phyloP scores from a whole-genome alignment of 1,139 yeast genomes.

The Yamadazyma buinensis region DNA sequence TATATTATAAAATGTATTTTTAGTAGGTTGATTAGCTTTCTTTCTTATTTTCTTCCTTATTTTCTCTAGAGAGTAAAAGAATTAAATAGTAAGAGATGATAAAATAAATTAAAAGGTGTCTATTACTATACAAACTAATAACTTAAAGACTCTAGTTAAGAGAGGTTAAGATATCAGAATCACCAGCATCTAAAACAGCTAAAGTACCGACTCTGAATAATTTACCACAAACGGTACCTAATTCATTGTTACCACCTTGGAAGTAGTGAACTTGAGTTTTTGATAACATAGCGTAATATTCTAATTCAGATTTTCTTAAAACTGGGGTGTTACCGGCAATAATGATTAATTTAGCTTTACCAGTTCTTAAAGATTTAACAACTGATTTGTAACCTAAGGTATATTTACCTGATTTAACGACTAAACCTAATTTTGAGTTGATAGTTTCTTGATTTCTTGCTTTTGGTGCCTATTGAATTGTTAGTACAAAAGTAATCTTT shows the following conservation, averaged over 20 bases:
- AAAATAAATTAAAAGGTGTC: slow-evolving; percentile 1
- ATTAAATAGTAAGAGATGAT: no score
- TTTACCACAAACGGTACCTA: slow-evolving; percentile 99
- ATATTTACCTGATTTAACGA: slow-evolving; percentile 99
- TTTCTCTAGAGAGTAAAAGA: no score
- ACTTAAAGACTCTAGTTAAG: slow-evolving; percentile 11
- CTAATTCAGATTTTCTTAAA: slow-evolving; percentile 99
- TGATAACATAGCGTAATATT: slow-evolving; percentile 99
- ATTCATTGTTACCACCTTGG: slow-evolving; percentile 99
- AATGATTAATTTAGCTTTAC: slow-evolving; percentile 97
- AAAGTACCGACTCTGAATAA: slow-evolving; percentile 99
- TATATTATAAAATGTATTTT: no score
- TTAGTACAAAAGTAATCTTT: slow-evolving; percentile 21
- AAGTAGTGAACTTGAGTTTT: slow-evolving; percentile 97
- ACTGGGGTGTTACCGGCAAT: slow-evolving; percentile 99
- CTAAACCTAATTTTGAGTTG: slow-evolving; percentile 97
- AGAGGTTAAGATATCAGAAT: slow-evolving; percentile 90
- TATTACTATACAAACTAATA: slow-evolving; percentile 11
- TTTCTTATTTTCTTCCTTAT: no score
- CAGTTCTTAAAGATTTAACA: slow-evolving; percentile 97
- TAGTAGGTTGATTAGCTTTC: no score
- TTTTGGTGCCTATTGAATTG: slow-evolving; percentile 82
- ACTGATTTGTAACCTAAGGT: slow-evolving; percentile 99
- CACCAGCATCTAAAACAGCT: slow-evolving; percentile 98
- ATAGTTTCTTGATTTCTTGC: slow-evolving; percentile 86